Base-by-base conservation (phyloP, 345 rosid species). In the Heritiera littoralis region DNA sequence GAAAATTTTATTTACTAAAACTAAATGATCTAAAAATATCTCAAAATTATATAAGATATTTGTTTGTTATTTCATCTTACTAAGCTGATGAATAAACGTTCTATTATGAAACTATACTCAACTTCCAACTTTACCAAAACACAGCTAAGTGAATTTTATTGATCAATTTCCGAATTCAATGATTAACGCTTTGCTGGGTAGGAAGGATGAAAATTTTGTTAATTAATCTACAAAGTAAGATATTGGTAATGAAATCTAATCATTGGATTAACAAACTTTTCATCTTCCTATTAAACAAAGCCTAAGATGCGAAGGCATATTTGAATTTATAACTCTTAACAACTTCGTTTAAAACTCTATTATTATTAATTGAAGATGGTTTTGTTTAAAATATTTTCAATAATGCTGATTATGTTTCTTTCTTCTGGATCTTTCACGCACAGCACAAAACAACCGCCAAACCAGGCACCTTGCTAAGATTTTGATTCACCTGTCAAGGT, bases 381-480 rank as follows among this genome's bases (percentile, higher is more conserved):
- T 40, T 74, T 8, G 12, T 74, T 58, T 40, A 12, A 1, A 55
- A 28, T 43, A 58, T 43, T 58, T 46, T 3, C 9, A 13, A 58
- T 58, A 54, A 23, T 41, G 64, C 49, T 54, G 72, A 64, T n/a
- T 51, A 49, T 77, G 1, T 46, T 55, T 55, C 20, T 51, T 52
- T 77, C 72, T 64, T 61, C 61, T 64, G 71, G 28, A 72, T 72
- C 60, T 41, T 2, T 13, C 15, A 48, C 74, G 68, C 85, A 88
- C 92, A 94, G 98, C 90, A 15, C 89, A 87, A 85, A 94, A 89
- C 77, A 94, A 97, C 77, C 79, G 82, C 61, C 81, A 72, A 80
- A 97, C 99, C 6, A 89, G 95, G 89, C 98, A 97, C 85, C 93
- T 97, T 28, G 88, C 91, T 7, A 97, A 97, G 77, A 86, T 97